phyloP scores from a whole-genome alignment of 306 rosid species.

The Corylus americana region DNA sequence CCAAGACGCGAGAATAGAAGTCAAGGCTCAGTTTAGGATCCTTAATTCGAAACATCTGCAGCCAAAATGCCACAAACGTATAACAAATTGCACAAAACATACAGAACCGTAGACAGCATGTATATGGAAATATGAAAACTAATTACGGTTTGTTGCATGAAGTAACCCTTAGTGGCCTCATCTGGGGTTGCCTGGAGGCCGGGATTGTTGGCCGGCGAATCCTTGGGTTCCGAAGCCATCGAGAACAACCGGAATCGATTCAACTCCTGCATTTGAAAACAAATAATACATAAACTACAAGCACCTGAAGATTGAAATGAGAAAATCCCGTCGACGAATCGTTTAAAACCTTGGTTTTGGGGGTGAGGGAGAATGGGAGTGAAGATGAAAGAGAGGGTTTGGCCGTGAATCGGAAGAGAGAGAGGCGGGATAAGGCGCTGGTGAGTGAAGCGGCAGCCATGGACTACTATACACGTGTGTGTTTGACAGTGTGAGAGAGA shows the following conservation, averaged over 20 bases:
- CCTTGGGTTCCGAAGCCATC: constrained; percentile 77
- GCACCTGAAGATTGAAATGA: background rate
- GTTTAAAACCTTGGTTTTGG: constrained; percentile 53
- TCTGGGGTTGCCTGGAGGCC: constrained; percentile 71
- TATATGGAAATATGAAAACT: background rate
- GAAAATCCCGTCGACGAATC: background rate
- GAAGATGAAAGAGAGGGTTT: constrained; percentile 21
- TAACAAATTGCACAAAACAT: background rate
- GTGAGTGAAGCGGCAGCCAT: constrained; percentile 50
- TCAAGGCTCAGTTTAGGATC: constrained; percentile 94
- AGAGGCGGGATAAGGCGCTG: constrained; percentile 38
- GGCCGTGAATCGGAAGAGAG: constrained; percentile 43
- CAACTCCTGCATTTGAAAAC: constrained; percentile 37
- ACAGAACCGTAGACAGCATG: background rate
- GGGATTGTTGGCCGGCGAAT: constrained; percentile 68
- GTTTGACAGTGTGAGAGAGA: background rate
- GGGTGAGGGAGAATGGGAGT: constrained; percentile 36
- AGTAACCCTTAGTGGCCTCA: constrained; percentile 78
- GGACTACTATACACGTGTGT: constrained; percentile 5
- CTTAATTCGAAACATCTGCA: constrained; percentile 78
- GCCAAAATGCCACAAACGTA: background rate
- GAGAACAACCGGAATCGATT: constrained; percentile 52
- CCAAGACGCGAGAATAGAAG: constrained; percentile 86
- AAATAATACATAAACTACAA: background rate
- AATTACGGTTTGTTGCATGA: constrained; percentile 87